Conservation (phyloP, 768 basidiomycete species). For the Phlebiopsis flavidoalba region DNA sequence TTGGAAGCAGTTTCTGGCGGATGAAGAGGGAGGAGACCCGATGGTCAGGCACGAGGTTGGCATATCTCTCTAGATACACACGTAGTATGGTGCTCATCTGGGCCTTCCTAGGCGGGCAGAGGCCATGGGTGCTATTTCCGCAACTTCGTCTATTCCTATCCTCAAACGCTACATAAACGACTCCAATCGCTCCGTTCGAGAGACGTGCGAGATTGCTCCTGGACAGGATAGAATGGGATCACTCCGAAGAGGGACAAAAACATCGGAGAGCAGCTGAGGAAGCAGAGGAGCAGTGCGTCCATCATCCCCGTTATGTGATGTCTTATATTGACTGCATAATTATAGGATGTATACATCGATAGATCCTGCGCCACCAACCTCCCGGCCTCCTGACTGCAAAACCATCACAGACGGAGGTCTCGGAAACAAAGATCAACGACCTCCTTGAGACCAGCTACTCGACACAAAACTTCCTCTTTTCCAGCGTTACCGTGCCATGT, state of each 20-base stretch:
- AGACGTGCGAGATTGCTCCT: slow-evolving; percentile 98
- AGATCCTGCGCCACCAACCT: slow-evolving; percentile 84
- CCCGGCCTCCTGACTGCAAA: slow-evolving; percentile 52
- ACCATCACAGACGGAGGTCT: slow-evolving; percentile 46
- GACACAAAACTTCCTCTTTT: slow-evolving; percentile 71
- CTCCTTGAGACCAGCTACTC: slow-evolving; percentile 62
- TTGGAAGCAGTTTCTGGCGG: slow-evolving; percentile 72
- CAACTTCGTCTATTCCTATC: slow-evolving; percentile 56
- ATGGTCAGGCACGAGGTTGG: slow-evolving; percentile 97
- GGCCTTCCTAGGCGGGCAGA: slow-evolving; percentile 83
- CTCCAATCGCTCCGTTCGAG: slow-evolving; percentile 69
- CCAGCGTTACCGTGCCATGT: slow-evolving; percentile 97
- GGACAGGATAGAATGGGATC: slow-evolving; percentile 91
- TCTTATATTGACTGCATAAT: background rate
- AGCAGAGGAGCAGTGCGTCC: slow-evolving; percentile 1
- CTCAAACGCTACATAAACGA: slow-evolving; percentile 71
- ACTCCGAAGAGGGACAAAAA: slow-evolving; percentile 63
- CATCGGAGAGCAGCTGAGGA: slow-evolving; percentile 24
- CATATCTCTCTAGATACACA: background rate
- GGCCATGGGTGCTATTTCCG: slow-evolving; percentile 93
- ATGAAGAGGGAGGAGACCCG: slow-evolving; percentile 70
- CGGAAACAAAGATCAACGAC: slow-evolving; percentile 41
- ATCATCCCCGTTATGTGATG: background rate
- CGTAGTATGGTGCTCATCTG: background rate
- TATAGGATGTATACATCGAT: slow-evolving; percentile 72